Evolutionary conservation across 768 basidiomycete genomes (phyloP), one percentile per base, ranked within the genome.

Genomic region (Phanerodontia chrysosporium): DNA sequence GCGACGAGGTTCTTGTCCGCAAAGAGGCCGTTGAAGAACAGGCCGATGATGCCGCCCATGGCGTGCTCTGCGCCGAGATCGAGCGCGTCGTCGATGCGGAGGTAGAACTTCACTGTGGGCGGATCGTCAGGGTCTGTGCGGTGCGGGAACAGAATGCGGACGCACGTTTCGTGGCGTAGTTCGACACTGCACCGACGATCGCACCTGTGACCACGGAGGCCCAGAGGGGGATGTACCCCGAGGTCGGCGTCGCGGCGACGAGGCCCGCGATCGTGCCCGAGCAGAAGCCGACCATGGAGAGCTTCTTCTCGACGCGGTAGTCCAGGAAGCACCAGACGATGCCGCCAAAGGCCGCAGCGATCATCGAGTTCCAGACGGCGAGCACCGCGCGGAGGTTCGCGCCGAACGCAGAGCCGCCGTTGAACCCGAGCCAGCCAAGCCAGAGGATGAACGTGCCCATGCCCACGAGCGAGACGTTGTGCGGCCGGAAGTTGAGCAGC

Each of bases 21-120:
- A 66, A 96, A 98, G 39, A 96, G 75, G 25, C 81, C 95, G 10
- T 93, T 95, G 66, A 93, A 78, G 61, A 95, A 68, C 16, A 90
- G 78, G 45, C 92, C 94, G 53, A 90, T 73, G 42, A 91, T 83
- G 25, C 92, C 91, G 7, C 92, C 92, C 42, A 95, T 74, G 36
- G 88, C 95, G 76, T 97, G 95, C 66, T 92, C 86, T 18, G 94
- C 93, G 70, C 93, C 95, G 46, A 95, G 81, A 79, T 98, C 95
- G 51, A 97, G 86, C 0, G 92, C 85, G 67, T 96, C 95, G 69
- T 97, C 95, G 56, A 94, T 82, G 18, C 76, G 73, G 55, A 94
- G 60, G 32, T 89, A 66, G 63, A 81, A 80, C 73, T 91, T 90
- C 24, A 88, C 88, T 90, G 63, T 1, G 24, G 39, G 39, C 39